Evolutionary conservation across 768 basidiomycete species (phyloP), one percentile per base, ranked within the genome.

Genomic region (Mycena epipterygia): DNA sequence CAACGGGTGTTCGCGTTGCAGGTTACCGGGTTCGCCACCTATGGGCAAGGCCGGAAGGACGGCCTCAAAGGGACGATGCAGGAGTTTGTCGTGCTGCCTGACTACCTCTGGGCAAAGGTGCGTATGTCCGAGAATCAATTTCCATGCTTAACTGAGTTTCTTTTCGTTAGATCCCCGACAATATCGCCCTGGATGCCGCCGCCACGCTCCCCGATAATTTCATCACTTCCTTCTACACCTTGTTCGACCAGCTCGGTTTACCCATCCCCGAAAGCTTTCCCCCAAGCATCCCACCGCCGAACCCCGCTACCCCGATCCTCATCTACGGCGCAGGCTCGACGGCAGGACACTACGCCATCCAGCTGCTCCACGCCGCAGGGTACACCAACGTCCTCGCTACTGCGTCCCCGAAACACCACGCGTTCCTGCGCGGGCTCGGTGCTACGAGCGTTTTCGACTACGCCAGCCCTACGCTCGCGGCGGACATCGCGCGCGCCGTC

Each of bases 181-280:
- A 59, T 23, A 58, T 85, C 35, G 57, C 83, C 0, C 76, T 87
- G 8, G 83, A 81, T 14, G 79, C 74, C 23, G 85, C 84, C 0
- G 82, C 76, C 1, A 82, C 82, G 2, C 77, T 85, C 55, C 83
- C 86, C 2, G 84, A 85, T 70, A 84, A 84, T 67, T 82, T 84
- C 55, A 73, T 85, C 49, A 83, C 81, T 5, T 79, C 83, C 5
- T 85, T 81, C 67, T 80, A 77, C 69, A 80, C 83, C 1, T 68
- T 86, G 32, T 83, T 83, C 68, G 79, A 78, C 60, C 76, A 81
- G 35, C 73, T 87, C 21, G 62, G 68, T 2, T 74, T 84, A 8
- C 82, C 83, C 23, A n/a, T 76, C 11, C 82, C 84, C 11, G 42
- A 68, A 2, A 72, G 76, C 13, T 81, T 83, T 69, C 81, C 81